Evolutionary conservation across 805 yeast genomes (phyloP), one percentile per base, ranked within the genome.

Genomic region (Kodamaea kakaduensis): DNA sequence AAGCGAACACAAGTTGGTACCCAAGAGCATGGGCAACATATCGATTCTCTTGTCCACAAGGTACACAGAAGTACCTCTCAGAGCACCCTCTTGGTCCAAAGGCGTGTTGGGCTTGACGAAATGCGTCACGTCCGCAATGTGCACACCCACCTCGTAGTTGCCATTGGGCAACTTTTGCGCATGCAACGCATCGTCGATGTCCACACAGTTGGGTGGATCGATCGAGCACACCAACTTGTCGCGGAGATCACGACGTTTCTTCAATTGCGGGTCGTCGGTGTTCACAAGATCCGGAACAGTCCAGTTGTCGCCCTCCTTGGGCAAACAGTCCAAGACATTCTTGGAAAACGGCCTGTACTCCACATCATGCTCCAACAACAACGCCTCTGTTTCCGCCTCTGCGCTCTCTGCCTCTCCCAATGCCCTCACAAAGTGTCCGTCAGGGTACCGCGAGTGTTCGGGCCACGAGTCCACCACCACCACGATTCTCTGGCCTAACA

Each of bases 181-280:
- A 55, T 93, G 99, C 32, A 93, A 68, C 1, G 99, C 98, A 67
- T 93, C 96, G 67, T 93, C 99, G 51, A 93, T 93, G 76, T 93
- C 99, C 46, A 89, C 97, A 78, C 97, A 90, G 19, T 84, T 82
- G 2, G 97, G 97, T 7, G 99, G 99, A 69, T 93, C 99, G 48
- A 93, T 93, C 16, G 95, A 84, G 58, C 99, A 93, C 25, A 93
- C 85, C 32, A 87, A 67, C 52, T 86, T 79, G 50, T 90, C 95
- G 50, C 98, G 77, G 40, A 89, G 71, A 58, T 93, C 99, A 34
- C 68, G 74, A 60, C 99, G 77, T 48, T 81, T 78, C 23, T 71
- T 69, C 20, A 74, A 56, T 25, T 75, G 59, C 7, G 67, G 74
- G 43, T 77, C 83, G 1, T 77, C 75, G 14, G 72, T 61, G 37